These are phyloP conservation scores for Reutealis trisperma DNA, from an alignment of 345 rosid genomes.

Conservation along the genomic window DNA sequence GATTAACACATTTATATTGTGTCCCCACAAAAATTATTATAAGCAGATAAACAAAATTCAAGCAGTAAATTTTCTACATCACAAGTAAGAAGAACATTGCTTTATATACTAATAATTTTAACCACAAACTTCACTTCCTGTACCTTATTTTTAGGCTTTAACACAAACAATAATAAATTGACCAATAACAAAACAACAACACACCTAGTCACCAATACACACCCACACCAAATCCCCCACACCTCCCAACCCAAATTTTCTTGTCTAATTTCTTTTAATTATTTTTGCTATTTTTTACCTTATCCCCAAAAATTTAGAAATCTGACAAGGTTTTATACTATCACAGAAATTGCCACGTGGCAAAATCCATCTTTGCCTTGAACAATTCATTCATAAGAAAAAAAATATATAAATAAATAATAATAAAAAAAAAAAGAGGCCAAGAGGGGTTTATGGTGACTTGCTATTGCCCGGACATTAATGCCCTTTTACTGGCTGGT, in stretches of 20 bases:
- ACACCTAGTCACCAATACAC: too few relatives aligned
- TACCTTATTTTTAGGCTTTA: background rate
- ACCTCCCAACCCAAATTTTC: background rate
- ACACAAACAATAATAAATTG: too few relatives aligned
- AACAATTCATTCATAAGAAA: constrained; percentile 21
- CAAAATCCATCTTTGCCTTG: constrained; percentile 24
- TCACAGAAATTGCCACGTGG: constrained; percentile 47
- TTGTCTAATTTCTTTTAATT: background rate
- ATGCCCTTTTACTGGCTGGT: constrained; percentile 23
- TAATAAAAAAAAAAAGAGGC: constrained; percentile 9
- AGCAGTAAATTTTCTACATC: background rate
- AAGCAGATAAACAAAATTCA: background rate
- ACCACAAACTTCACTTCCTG: background rate
- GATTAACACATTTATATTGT: too few relatives aligned
- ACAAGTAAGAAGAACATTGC: background rate
- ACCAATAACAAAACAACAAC: background rate
- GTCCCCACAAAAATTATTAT: background rate
- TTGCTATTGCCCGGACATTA: constrained; percentile 41
- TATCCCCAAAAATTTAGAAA: constrained; percentile 23
- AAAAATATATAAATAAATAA: too few relatives aligned
- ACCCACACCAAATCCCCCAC: background rate
- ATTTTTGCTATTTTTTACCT: background rate
- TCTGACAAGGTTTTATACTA: constrained; percentile 30
- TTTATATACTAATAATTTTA: background rate
- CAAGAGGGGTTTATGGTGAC: constrained; percentile 23